Conservation (phyloP, 805 yeast species). For the Kodamaea jinghongensis region DNA sequence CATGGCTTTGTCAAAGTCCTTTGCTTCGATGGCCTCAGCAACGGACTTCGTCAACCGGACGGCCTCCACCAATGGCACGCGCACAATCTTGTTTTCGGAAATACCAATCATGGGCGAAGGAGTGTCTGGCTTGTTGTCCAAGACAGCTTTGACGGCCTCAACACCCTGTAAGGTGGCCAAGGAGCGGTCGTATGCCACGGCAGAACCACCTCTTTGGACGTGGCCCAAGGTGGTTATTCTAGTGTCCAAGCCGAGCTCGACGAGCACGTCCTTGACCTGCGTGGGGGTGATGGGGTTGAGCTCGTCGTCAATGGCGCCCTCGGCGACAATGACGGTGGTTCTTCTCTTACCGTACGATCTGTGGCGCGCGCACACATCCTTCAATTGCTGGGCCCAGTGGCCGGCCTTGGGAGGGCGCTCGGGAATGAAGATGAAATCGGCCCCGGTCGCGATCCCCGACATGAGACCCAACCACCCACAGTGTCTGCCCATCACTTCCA, state of each 20-base stretch:
- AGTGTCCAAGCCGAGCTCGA: constrained; percentile 69
- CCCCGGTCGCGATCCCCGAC: constrained; percentile 79
- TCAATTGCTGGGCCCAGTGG: constrained; percentile 68
- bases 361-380: constrained; percentile 60
- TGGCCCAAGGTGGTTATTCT: constrained; percentile 77
- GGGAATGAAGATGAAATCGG: constrained; percentile 78
- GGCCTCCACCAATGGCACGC: constrained; percentile 69
- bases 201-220: constrained; percentile 82
- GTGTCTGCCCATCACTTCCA: constrained; percentile 88
- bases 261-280: constrained; percentile 64
- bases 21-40: constrained; percentile 62
- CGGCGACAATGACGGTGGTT: constrained; percentile 78
- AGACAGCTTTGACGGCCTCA: constrained; percentile 73
- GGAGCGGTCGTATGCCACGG: constrained; percentile 70
- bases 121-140: constrained; percentile 64
- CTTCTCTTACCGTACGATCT: constrained; percentile 71
- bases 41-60: constrained; percentile 69
- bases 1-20: constrained; percentile 70
- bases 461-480: constrained; percentile 85
- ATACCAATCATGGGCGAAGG: constrained; percentile 80
- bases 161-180: constrained; percentile 80
- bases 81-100: constrained; percentile 65
- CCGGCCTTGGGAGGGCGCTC: constrained; percentile 67
- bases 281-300: constrained; percentile 64
- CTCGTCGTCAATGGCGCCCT: constrained; percentile 75